These are phyloP conservation scores for Dendrostoma leiphaemia DNA, from an alignment of 2,329 filamentous ascomycete genomes.

Conservation along the genomic window DNA sequence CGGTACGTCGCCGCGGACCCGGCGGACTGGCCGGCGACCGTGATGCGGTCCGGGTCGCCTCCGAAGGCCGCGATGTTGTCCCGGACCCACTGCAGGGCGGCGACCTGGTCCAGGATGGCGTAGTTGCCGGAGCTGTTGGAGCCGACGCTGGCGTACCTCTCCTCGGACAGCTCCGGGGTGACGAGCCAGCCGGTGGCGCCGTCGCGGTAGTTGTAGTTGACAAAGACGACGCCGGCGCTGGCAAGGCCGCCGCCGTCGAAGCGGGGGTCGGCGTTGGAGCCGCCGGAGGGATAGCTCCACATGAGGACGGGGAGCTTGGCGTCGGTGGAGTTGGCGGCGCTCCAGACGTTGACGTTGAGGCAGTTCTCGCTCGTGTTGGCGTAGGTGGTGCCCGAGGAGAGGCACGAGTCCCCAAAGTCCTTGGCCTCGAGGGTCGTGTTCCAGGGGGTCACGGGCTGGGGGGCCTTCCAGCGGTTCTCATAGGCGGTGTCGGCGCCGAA, in stretches of 20 bases:
- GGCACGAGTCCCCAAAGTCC: conserved; percentile 37
- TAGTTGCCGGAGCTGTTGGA: conserved; percentile 40
- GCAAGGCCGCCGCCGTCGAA: conserved; percentile 55
- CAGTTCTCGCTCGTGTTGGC: conserved; percentile 44
- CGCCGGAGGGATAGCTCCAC: conserved; percentile 56
- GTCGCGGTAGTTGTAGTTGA: conserved; percentile 63
- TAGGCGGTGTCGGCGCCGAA: conserved; percentile 41
- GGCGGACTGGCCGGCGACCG: conserved; percentile 22
- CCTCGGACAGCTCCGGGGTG: conserved; percentile 20
- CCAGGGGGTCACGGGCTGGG: conserved; percentile 30
- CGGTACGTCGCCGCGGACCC: conserved; percentile 23
- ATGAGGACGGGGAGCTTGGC: conserved; percentile 47
- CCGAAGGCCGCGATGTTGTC: conserved; percentile 43
- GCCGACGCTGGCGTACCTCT: conserved; percentile 17
- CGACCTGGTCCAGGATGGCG: conserved; percentile 47
- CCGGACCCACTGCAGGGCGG: conserved; percentile 48
- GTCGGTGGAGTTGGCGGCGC: conserved; percentile 24
- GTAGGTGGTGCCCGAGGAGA: conserved; percentile 25
- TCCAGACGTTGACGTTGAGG: conserved; percentile 50
- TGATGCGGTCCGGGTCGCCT: conserved; percentile 34
- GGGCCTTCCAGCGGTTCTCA: conserved; percentile 44
- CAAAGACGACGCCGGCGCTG: conserved; percentile 59
- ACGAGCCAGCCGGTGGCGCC: conserved; percentile 58
- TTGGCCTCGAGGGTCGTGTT: conserved; percentile 30
- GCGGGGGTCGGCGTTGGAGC: conserved; percentile 32